These are phyloP conservation scores for Quercus phellos DNA, from an alignment of 331 rosid genomes.

Conservation along the genomic window DNA sequence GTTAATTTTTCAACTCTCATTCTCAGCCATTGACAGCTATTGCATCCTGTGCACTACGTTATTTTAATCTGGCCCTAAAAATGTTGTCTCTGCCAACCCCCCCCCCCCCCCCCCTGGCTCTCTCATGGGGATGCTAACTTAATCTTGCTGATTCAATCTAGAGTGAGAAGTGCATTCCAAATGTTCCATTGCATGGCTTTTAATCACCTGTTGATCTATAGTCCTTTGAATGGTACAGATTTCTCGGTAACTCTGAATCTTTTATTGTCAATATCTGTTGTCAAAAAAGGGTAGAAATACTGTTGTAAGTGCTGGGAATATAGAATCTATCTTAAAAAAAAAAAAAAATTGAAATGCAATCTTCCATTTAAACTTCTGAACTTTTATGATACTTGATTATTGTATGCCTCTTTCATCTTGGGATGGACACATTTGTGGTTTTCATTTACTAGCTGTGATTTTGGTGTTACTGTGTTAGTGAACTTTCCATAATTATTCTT, in stretches of 20 bases:
- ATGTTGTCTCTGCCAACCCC: too few relatives aligned
- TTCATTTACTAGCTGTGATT: background rate
- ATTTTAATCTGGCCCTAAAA: too few relatives aligned
- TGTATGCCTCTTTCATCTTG: background rate
- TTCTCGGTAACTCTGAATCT: background rate
- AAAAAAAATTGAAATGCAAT: background rate
- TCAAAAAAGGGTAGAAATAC: background rate
- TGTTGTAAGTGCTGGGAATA: background rate
- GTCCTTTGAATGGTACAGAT: background rate
- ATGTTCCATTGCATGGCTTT: background rate
- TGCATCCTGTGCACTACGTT: too few relatives aligned
- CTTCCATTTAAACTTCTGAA: background rate
- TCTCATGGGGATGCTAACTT: background rate
- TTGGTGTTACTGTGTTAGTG: background rate
- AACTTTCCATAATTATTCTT: background rate
- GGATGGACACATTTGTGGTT: background rate
- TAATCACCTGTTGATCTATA: background rate
- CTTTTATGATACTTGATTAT: background rate
- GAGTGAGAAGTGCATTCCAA: background rate
- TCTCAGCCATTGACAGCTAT: too few relatives aligned
- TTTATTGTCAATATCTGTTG: background rate
- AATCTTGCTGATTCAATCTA: background rate
- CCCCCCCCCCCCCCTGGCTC: rapidly evolving
- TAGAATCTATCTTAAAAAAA: background rate
- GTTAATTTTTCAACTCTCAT: too few relatives aligned